A percentile compares a stretch with the other conserved stretches of the same genome.
phyloP scores from a whole-genome alignment of 306 rosid species.

The Cucumis sativus region DNA sequence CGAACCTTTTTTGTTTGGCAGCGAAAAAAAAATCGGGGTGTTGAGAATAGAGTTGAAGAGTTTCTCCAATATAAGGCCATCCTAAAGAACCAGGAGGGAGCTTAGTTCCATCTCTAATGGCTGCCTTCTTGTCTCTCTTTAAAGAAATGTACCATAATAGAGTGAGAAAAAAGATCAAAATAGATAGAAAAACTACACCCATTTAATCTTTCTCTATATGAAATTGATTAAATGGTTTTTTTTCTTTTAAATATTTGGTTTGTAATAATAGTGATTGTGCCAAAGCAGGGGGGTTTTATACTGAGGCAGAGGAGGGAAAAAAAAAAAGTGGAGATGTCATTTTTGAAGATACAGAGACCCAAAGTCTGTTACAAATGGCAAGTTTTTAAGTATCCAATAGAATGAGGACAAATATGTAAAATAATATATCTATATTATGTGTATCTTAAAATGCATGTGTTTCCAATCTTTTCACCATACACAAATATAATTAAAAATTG shows the following conservation, averaged over 20 bases:
- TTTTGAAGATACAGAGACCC: not conserved
- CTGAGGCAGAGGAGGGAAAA: not conserved
- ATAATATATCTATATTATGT: not conserved
- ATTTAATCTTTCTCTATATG: conserved; percentile 8
- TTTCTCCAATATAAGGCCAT: conserved; percentile 86
- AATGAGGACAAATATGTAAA: not conserved
- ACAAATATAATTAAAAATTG: too few relatives aligned
- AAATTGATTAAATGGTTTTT: not conserved
- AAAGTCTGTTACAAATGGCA: not conserved
- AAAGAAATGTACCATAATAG: conserved; percentile 19
- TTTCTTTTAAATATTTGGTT: not conserved
- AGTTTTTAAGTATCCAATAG: not conserved
- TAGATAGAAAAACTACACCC: conserved; percentile 24
- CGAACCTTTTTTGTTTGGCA: conserved; percentile 63
- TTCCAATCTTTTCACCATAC: too few relatives aligned
- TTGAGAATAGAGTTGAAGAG: conserved; percentile 74
- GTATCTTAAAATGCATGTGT: too few relatives aligned
- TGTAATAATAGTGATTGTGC: not conserved
- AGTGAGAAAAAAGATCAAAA: conserved; percentile 24
- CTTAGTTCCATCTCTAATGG: conserved; percentile 19
- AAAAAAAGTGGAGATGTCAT: not conserved
- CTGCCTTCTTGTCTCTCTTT: conserved; percentile 7
- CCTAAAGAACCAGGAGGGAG: conserved; percentile 98
- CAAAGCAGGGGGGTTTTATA: conserved; percentile 5
- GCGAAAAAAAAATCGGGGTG: conserved; percentile 67